These are phyloP conservation scores for Leishmania tarentolae DNA, from an alignment of 208 protist species.

Conservation along the genomic window DNA sequence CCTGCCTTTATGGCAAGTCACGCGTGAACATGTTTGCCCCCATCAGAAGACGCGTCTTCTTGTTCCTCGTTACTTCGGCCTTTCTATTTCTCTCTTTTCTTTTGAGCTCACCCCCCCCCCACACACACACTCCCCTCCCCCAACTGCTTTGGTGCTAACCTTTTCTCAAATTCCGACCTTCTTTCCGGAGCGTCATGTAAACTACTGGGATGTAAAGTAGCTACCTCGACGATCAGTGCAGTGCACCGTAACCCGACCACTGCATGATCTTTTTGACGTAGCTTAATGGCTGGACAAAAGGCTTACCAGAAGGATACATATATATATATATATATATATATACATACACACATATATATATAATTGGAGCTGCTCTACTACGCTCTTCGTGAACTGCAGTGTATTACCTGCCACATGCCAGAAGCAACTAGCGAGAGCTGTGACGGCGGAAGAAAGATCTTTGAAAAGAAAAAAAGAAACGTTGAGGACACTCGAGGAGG, in stretches of 20 bases:
- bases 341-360: neutral
- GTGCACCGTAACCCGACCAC: slow-evolving; percentile 31
- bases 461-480: neutral
- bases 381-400: slow-evolving; percentile 1
- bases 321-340: neutral
- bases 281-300: neutral
- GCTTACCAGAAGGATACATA: neutral
- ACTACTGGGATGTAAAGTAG: neutral
- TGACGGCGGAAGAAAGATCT: neutral
- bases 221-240: slow-evolving; percentile 7
- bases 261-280: slow-evolving; percentile 9
- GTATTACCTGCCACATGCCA: neutral
- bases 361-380: neutral
- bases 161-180: slow-evolving; percentile 1
- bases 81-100: neutral
- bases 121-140: too few relatives aligned
- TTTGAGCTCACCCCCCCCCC: neutral
- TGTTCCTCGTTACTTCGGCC: slow-evolving; percentile 5
- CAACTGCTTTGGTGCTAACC: neutral
- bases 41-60: neutral
- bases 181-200: neutral
- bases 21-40: neutral
- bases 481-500: neutral
- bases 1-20: neutral
- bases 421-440: neutral